These are phyloP conservation scores for Rhizophagus clarus DNA, from an alignment of 192 early-diverging fungal genomes.

Conservation along the genomic window DNA sequence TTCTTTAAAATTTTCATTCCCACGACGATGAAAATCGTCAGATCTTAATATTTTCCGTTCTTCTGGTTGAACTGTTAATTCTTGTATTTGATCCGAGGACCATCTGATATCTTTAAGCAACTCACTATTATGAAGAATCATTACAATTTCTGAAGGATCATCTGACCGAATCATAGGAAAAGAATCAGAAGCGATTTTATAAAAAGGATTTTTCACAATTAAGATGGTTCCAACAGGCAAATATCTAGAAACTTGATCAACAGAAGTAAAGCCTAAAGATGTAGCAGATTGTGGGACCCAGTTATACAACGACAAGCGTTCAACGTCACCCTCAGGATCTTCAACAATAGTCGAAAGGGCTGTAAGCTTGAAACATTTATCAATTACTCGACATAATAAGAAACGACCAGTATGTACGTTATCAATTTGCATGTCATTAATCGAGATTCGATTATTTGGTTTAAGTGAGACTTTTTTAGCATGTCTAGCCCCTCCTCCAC, in stretches of 20 bases:
- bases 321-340: neutral
- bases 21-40: constrained; percentile 28
- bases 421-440: neutral
- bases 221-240: neutral
- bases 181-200: neutral
- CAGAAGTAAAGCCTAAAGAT: neutral
- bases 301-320: neutral
- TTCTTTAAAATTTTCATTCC: constrained; percentile 77
- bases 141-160: neutral
- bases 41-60: neutral
- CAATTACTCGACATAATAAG: neutral
- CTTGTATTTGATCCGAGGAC: neutral
- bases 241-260: neutral
- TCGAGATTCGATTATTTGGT: neutral
- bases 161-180: neutral
- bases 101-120: neutral
- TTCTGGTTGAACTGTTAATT: too few relatives aligned
- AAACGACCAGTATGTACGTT: neutral
- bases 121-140: neutral
- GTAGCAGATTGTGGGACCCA: neutral
- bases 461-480: neutral
- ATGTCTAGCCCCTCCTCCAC: neutral
- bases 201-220: neutral
- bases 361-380: neutral
- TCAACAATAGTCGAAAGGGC: neutral